phyloP scores from a whole-genome alignment of 2,329 filamentous ascomycete genomes.

The Catunica adiposa region DNA sequence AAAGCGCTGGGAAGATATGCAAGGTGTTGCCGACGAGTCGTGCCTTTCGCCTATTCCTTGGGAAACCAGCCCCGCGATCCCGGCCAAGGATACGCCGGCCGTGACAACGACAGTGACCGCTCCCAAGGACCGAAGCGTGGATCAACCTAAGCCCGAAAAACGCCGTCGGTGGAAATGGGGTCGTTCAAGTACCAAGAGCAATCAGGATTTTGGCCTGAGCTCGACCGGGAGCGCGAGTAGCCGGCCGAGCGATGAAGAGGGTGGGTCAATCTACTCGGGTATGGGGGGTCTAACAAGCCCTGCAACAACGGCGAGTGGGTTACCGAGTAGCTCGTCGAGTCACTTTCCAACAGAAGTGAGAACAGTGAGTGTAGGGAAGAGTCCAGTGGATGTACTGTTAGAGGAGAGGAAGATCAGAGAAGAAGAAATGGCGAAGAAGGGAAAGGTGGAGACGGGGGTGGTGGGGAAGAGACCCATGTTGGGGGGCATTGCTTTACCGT shows the following conservation, averaged over 20 bases:
- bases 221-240: not conserved
- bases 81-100: not conserved
- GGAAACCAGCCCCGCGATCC: slow-evolving; percentile 4
- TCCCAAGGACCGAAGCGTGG: not conserved
- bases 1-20: slow-evolving; percentile 10
- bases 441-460: slow-evolving; percentile 31
- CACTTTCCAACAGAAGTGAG: not conserved
- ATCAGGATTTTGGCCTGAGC: slow-evolving; percentile 5
- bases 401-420: slow-evolving; percentile 8
- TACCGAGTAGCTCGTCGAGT: not conserved
- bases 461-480: slow-evolving; percentile 48
- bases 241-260: slow-evolving; percentile 2
- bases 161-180: slow-evolving; percentile 12
- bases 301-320: not conserved
- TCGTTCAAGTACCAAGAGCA: slow-evolving; percentile 3
- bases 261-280: slow-evolving; percentile 2
- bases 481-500: slow-evolving; percentile 55
- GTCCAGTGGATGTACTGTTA: slow-evolving; percentile 8
- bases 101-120: not conserved
- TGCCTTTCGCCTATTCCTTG: slow-evolving; percentile 4
- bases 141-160: slow-evolving; percentile 3
- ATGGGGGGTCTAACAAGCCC: not conserved
- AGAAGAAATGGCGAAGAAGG: slow-evolving; percentile 20
- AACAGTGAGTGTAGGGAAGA: not conserved
- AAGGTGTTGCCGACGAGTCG: slow-evolving; percentile 6